Base-by-base conservation (phyloP, 2,329 filamentous ascomycete species). In the Zalaria sp. region DNA sequence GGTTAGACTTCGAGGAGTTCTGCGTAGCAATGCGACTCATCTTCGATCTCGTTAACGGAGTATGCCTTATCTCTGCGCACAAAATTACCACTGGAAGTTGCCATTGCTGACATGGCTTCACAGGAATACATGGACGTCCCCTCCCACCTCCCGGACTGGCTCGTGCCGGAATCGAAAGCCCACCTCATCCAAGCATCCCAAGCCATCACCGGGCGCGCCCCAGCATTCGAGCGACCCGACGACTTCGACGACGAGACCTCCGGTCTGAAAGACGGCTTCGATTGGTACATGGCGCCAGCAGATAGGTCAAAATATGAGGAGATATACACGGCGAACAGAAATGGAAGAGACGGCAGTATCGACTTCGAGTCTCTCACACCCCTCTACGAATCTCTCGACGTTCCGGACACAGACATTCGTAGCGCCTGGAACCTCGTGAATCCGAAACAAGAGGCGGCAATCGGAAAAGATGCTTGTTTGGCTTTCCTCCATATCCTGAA, bases 1-100 rank as follows among this genome's bases (percentile, higher is more conserved):
- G 93, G 63, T 72, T 98, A 42, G 91, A 98, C 65, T 98, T 98
- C 68, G 91, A 98, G 67, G 91, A 98, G 71, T 98, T 98, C 62
- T 98, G 91, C 63, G 91, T 98, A 44, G 91, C 88, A 34, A 98
- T 98, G 91, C 78, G 91, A 57, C 69, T 98, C 56, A 95, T 96
- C 55, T 98, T 96, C 62, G 91, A 98, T 61, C 69, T 96, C 50
- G 79, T 98, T 53, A 98, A 98, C 57, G 91, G 91, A 54, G 85
- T 93, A 72, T 47, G 74, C 66, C n/a, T 5, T 11, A 32, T 7
- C 29, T 11, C 3, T 36, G 2, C 10, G 18, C 18, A 18, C 18
- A 18, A 18, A 18, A 18, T 18, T 18, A 18, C 18, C 18, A 18
- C 18, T 18, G 18, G 18, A 18, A 18, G 18, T 18, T 18, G 8